Evolutionary conservation across 2,329 filamentous ascomycete species (phyloP).

Genomic region (Hyphodiscus sp.): DNA sequence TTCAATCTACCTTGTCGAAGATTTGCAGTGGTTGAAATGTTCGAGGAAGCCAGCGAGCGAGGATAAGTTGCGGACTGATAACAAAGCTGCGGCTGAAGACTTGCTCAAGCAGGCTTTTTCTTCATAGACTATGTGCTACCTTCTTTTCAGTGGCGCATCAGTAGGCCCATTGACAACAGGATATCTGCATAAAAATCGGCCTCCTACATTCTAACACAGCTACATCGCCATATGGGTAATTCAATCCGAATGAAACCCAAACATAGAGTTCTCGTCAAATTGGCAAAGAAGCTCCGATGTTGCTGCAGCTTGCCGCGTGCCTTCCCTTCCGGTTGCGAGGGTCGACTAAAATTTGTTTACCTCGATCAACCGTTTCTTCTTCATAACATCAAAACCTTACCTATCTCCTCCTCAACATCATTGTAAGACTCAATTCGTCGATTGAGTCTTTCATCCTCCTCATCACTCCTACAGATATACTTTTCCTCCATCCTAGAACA

Average conservation of each 20-base stretch:
- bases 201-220: not conserved
- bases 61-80: too few species aligned
- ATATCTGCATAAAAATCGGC: too few species aligned
- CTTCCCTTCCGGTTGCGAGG: not conserved
- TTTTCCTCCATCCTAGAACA: not conserved
- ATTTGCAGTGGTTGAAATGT: too few species aligned
- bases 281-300: not conserved
- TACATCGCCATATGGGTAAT: not conserved
- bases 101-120: too few species aligned
- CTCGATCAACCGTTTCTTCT: not conserved
- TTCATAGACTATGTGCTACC: too few species aligned
- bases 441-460: conserved; percentile 6
- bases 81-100: too few species aligned
- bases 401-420: not conserved
- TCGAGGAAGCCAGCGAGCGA: too few species aligned
- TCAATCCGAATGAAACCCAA: not conserved
- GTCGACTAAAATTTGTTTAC: not conserved
- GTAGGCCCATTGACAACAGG: too few species aligned
- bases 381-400: not conserved
- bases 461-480: conserved; percentile 5
- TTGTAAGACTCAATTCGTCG: conserved; percentile 2
- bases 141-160: too few species aligned
- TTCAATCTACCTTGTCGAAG: too few species aligned
- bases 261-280: not conserved
- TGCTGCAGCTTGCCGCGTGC: not conserved